phyloP scores from a whole-genome alignment of 2,329 filamentous ascomycete species.

The Pestalotiopsis sp. region DNA sequence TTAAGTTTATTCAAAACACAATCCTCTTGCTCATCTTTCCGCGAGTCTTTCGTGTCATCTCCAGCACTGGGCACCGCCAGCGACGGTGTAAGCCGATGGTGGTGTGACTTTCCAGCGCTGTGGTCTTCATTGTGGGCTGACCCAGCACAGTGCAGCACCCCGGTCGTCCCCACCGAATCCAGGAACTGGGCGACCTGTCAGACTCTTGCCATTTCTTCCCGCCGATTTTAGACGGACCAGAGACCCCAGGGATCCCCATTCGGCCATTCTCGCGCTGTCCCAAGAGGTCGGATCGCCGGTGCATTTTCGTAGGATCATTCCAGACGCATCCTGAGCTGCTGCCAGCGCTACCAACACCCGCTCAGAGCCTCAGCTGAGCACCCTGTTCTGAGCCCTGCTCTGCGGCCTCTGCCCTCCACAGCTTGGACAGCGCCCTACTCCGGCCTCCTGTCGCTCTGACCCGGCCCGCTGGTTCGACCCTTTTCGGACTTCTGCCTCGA shows the following conservation, averaged over 20 bases:
- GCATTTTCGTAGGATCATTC: constrained; percentile 3
- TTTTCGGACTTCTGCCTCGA: background rate
- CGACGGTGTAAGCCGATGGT: constrained; percentile 11
- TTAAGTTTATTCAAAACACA: background rate
- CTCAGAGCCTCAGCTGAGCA: background rate
- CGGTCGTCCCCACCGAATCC: background rate
- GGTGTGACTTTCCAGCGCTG: constrained; percentile 8
- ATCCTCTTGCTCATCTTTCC: background rate
- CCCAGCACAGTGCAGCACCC: background rate
- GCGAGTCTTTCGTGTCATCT: background rate
- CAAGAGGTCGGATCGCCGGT: background rate
- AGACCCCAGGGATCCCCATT: background rate
- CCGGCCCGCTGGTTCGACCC: background rate
- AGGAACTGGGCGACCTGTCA: background rate
- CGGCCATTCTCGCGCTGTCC: background rate
- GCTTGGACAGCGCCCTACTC: background rate
- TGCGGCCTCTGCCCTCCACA: background rate
- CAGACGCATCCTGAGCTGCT: background rate
- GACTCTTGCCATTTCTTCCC: background rate
- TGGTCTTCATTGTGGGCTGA: constrained; percentile 9
- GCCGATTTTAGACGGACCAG: constrained; percentile 9
- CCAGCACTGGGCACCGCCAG: background rate
- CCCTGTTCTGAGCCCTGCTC: background rate
- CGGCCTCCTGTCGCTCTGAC: background rate
- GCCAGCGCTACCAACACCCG: background rate